phyloP scores from a whole-genome alignment of 352 stramenopile species.

The Phytophthora citricola region DNA sequence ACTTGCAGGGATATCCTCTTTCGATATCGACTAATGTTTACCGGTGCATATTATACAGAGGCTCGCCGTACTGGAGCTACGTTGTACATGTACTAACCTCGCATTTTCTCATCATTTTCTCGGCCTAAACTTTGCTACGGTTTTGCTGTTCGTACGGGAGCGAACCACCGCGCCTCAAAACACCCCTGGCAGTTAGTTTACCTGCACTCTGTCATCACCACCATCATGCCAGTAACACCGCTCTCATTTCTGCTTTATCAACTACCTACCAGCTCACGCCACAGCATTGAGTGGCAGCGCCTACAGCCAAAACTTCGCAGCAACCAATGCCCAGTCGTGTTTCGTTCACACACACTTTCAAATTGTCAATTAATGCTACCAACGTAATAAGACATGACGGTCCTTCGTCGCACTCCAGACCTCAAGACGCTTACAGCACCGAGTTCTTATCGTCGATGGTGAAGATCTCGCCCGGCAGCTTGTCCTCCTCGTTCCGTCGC shows the following conservation, averaged over 20 bases:
- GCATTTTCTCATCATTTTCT: no score
- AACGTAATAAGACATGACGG: slow-evolving; percentile 46
- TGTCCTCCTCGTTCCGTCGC: slow-evolving; percentile 54
- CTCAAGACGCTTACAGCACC: slow-evolving; percentile 54
- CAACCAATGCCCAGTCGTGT: slow-evolving; percentile 28
- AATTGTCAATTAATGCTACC: slow-evolving; percentile 47
- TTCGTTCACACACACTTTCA: slow-evolving; percentile 44
- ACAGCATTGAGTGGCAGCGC: background rate
- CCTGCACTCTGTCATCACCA: background rate
- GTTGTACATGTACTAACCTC: no score
- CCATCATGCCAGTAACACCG: background rate
- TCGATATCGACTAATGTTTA: no score
- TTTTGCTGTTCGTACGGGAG: slow-evolving; percentile 1
- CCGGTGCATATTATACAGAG: no score
- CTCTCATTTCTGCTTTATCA: slow-evolving; percentile 11
- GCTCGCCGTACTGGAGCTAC: no score
- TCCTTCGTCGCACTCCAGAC: background rate
- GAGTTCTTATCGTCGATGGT: slow-evolving; percentile 82
- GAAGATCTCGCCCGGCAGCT: slow-evolving; percentile 72
- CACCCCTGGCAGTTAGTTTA: no score
- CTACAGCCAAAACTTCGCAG: background rate
- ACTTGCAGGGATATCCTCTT: no score
- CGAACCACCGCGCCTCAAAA: background rate
- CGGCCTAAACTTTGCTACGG: no score
- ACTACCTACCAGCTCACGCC: background rate